Base-by-base conservation (phyloP, 768 basidiomycete genomes). In the Suillus americanus region DNA sequence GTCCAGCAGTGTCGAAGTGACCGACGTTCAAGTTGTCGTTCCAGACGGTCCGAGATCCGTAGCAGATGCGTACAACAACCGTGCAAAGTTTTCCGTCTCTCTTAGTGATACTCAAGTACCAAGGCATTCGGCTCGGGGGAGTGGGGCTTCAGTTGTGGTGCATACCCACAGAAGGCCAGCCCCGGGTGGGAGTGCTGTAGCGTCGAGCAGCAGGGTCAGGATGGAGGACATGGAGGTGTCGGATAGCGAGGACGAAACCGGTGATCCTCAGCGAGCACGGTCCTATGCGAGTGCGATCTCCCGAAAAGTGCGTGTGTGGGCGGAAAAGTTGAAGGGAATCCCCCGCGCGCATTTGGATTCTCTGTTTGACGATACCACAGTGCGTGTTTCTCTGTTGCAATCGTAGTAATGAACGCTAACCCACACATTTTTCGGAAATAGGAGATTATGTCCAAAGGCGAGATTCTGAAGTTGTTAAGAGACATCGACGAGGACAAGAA, bases 401-500 rank as follows among this genome's bases (percentile, higher is more conserved):
- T 4, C 6, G 18, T 41, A 25, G 18, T 13, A 3, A 30, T 59
- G 40, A 30, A 41, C 6, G 18, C 57, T 59, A 20, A 59, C 20
- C 3, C 7, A n/a, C 28, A 3, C 16, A 13, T 28, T 18, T 40
- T 41, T 40, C 28, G 40, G 12, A 54, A 28, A 59, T 18, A 59
- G 57, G 18, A 20, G 8, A 28, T 18, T 13, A 64, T 41, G n/a
- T 41, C 63, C 23, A 30, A 40, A 63, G 14, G 20, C 25, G 35
- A 67, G 28, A 33, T 76, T 60, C 62, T 76, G 16, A 13, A 53
- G 0, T 6, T 76, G 0, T 25, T 77, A 30, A 61, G 51, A 41
- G 61, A 75, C 1, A 72, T 76, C 35, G 65, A 76, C 18, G 40
- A 61, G 12, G 13, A 66, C 5, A 76, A 70, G 46, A 54, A 76